phyloP scores from a whole-genome alignment of 306 rosid species.

The Datisca glomerata region DNA sequence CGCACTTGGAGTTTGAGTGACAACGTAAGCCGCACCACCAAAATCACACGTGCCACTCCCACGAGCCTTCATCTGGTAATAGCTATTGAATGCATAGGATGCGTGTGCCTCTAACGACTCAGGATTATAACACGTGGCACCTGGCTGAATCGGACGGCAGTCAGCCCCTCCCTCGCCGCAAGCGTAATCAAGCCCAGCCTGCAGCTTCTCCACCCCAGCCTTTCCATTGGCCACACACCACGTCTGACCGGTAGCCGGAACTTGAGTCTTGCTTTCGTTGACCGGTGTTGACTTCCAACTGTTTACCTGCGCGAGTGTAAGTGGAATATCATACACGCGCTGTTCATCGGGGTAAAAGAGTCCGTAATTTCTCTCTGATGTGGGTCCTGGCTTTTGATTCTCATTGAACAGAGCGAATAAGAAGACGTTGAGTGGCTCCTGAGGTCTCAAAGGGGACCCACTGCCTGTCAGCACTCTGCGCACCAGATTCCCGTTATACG shows the following conservation, averaged over 20 bases:
- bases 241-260: constrained; percentile 23
- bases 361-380: constrained; percentile 73
- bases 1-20: constrained; percentile 64
- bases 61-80: constrained; percentile 65
- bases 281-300: neutral
- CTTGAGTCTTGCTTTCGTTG: constrained; percentile 29
- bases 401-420: constrained; percentile 77
- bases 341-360: constrained; percentile 50
- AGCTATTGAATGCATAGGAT: constrained; percentile 78
- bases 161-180: constrained; percentile 84
- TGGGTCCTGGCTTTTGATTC: constrained; percentile 58
- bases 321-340: constrained; percentile 47
- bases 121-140: constrained; percentile 65
- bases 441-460: constrained; percentile 58
- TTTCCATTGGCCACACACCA: constrained; percentile 75
- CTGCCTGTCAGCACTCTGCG: constrained; percentile 27
- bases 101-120: constrained; percentile 72
- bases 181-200: constrained; percentile 53
- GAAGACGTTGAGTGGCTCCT: constrained; percentile 29
- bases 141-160: constrained; percentile 52
- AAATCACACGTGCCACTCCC: constrained; percentile 53
- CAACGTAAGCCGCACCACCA: constrained; percentile 61
- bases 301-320: constrained; percentile 14
- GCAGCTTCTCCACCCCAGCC: constrained; percentile 30
- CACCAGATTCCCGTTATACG: constrained; percentile 72